phyloP scores from a whole-genome alignment of 441 rosid species.

The Daphne laureola region DNA sequence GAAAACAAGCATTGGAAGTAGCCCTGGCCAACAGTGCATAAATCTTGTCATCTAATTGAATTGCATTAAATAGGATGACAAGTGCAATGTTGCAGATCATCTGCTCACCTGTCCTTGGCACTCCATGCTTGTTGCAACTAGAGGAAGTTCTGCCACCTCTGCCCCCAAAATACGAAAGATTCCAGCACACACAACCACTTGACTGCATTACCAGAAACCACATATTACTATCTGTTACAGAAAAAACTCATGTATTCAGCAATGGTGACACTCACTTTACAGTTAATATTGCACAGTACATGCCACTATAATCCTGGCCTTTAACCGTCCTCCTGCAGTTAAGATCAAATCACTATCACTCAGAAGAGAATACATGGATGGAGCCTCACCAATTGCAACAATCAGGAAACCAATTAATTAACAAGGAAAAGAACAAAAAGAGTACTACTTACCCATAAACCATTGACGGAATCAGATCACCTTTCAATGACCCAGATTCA shows the following conservation, averaged over 20 bases:
- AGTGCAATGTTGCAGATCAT: not conserved
- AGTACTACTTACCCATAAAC: conserved; percentile 60
- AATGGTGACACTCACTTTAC: conserved; percentile 52
- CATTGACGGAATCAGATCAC: conserved; percentile 80
- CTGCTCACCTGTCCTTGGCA: conserved; percentile 59
- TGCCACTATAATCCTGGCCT: conserved; percentile 74
- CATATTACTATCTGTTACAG: not conserved
- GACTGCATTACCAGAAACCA: conserved; percentile 35
- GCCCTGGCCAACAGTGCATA: conserved; percentile 40
- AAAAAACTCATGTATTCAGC: not conserved
- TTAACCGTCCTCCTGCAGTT: conserved; percentile 41
- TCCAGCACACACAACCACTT: conserved; percentile 71
- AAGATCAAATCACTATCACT: conserved; percentile 6
- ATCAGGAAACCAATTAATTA: not conserved
- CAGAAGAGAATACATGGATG: not conserved
- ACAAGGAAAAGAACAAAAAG: not conserved
- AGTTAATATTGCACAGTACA: conserved; percentile 70
- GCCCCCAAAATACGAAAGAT: conserved; percentile 69
- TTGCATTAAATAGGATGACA: not conserved
- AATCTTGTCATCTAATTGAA: not conserved
- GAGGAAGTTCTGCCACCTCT: conserved; percentile 86
- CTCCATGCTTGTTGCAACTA: conserved; percentile 72
- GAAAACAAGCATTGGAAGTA: conserved; percentile 71
- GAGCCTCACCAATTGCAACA: not conserved
- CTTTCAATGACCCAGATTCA: conserved; percentile 38